A percentile compares a stretch with the other conserved stretches of the same genome.
Evolutionary conservation across 1,139 yeast genomes (phyloP).

Genomic region (Pichia kudriavzevii): DNA sequence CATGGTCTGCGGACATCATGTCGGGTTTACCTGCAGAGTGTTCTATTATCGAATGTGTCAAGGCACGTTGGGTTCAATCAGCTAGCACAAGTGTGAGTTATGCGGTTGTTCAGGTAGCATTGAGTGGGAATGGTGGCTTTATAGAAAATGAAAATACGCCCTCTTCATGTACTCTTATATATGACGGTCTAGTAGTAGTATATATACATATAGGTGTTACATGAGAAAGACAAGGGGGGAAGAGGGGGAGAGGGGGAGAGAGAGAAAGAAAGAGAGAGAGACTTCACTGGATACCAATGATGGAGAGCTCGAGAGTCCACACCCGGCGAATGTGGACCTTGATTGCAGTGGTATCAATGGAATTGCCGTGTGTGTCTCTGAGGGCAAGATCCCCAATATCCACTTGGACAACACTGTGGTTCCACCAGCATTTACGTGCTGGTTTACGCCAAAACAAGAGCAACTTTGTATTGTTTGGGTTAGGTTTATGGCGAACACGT

Average conservation of each 20-base stretch:
- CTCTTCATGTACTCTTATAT: too few species aligned
- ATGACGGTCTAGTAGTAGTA: too few species aligned
- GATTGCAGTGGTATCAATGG: slow-evolving; percentile 26
- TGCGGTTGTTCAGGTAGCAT: too few species aligned
- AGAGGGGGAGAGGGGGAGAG: neutral
- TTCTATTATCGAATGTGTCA: too few species aligned
- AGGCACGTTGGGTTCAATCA: too few species aligned
- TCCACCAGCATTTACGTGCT: slow-evolving; percentile 99
- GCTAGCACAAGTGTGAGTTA: too few species aligned
- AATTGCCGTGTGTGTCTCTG: slow-evolving; percentile 19
- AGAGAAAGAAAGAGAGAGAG: neutral
- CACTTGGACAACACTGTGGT: slow-evolving; percentile 53
- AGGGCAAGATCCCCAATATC: slow-evolving; percentile 32
- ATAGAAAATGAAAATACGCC: too few species aligned
- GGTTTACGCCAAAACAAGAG: slow-evolving; percentile 96
- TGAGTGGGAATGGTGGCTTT: too few species aligned
- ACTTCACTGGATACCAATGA: slow-evolving; percentile 44
- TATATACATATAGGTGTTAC: too few species aligned
- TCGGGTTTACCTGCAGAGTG: too few species aligned
- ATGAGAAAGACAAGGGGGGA: neutral
- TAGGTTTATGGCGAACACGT: slow-evolving; percentile 32
- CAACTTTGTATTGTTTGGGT: slow-evolving; percentile 58
- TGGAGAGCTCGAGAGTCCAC: slow-evolving; percentile 75
- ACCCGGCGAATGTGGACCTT: slow-evolving; percentile 71
- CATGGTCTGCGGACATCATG: too few species aligned